Conservation (phyloP, 1,284 basidiomycete genomes). For the Fomitopsis schrenkii region DNA sequence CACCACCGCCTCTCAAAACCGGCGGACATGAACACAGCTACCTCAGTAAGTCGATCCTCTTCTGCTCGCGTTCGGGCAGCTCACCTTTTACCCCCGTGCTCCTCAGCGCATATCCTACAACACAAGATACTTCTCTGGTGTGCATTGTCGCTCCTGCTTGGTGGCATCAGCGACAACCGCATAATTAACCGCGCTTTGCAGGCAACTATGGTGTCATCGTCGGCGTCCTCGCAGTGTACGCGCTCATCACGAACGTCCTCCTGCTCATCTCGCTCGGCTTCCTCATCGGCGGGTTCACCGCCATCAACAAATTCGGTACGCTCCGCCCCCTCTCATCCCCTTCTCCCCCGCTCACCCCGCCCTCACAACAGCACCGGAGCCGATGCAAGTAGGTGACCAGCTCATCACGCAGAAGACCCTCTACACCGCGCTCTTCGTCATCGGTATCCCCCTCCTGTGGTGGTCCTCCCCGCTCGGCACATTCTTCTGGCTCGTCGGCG, state of each 20-base stretch:
- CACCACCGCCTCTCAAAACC: constrained; percentile 82
- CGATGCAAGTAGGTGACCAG: constrained; percentile 74
- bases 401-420: constrained; percentile 81
- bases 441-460: constrained; percentile 72
- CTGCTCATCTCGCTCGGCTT: constrained; percentile 85
- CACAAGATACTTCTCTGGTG: constrained; percentile 87
- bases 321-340: constrained; percentile 12
- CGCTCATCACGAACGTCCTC: constrained; percentile 81
- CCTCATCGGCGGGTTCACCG: constrained; percentile 88
- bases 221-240: constrained; percentile 81
- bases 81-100: constrained; percentile 3
- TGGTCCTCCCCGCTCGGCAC: constrained; percentile 64
- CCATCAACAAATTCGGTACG: constrained; percentile 89
- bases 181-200: constrained; percentile 20
- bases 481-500: constrained; percentile 79
- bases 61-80: background rate
- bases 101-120: constrained; percentile 89
- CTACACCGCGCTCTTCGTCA: constrained; percentile 77
- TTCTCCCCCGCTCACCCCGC: background rate
- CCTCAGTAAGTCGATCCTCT: constrained; percentile 47
- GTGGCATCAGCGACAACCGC: background rate
- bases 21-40: constrained; percentile 67
- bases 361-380: constrained; percentile 56
- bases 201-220: constrained; percentile 90
- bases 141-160: constrained; percentile 8